These are phyloP conservation scores for Epicoccum nigrum DNA, from an alignment of 2,329 filamentous ascomycete genomes.

Conservation along the genomic window DNA sequence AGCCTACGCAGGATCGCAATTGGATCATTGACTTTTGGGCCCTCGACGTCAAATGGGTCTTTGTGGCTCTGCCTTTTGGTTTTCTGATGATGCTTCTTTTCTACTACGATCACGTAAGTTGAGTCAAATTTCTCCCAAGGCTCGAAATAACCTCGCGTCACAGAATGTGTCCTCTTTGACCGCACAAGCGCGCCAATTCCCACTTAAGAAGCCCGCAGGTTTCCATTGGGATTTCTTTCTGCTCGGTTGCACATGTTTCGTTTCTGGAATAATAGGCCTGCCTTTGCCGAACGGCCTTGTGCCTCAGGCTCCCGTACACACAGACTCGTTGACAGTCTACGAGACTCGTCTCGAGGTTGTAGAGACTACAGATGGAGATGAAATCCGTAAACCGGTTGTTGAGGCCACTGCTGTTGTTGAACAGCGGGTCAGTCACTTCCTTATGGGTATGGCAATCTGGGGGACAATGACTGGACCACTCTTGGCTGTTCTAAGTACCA, in stretches of 20 bases:
- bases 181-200: constrained; percentile 59
- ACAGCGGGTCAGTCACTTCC: constrained; percentile 60
- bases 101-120: constrained; percentile 61
- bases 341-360: constrained; percentile 43
- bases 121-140: neutral
- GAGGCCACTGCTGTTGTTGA: constrained; percentile 57
- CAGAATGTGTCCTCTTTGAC: constrained; percentile 59
- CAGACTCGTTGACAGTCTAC: constrained; percentile 56
- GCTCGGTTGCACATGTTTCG: constrained; percentile 60
- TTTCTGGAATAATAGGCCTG: constrained; percentile 58
- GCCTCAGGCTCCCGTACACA: constrained; percentile 63
- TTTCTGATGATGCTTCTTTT: constrained; percentile 62
- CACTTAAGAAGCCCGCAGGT: constrained; percentile 60
- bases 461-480: constrained; percentile 62
- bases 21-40: constrained; percentile 63
- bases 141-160: neutral
- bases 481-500: constrained; percentile 57
- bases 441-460: constrained; percentile 60
- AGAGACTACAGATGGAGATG: constrained; percentile 49
- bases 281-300: constrained; percentile 62
- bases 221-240: constrained; percentile 66
- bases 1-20: constrained; percentile 53
- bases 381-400: constrained; percentile 53
- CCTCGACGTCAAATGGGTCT: constrained; percentile 59
- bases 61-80: constrained; percentile 60